Conservation (phyloP, 2,329 filamentous ascomycete genomes). For the Nannizzia gypsea region DNA sequence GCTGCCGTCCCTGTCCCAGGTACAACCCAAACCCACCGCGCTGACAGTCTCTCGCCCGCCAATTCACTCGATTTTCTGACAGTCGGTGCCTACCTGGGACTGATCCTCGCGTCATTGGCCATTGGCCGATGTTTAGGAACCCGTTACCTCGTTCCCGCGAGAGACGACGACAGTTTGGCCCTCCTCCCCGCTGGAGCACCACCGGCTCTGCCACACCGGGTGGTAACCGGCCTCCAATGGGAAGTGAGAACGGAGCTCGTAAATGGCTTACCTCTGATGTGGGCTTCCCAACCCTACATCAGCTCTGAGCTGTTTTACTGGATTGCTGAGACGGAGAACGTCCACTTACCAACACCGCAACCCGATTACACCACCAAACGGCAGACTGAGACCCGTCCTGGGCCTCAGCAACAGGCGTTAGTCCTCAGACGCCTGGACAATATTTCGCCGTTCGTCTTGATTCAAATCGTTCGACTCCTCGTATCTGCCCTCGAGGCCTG, state of each 20-base stretch:
- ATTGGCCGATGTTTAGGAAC: not conserved
- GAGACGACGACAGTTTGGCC: not conserved
- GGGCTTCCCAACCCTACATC: not conserved
- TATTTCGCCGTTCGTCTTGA: conserved; percentile 12
- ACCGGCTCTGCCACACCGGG: not conserved
- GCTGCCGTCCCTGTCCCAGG: not conserved
- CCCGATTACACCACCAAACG: not conserved
- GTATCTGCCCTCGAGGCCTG: not conserved
- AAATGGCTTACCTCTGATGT: conserved; percentile 1
- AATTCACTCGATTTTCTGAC: not conserved
- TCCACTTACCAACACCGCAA: not conserved
- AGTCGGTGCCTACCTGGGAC: not conserved
- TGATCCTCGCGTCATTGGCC: not conserved
- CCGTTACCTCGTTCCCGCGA: not conserved
- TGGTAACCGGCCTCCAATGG: not conserved
- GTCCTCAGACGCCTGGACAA: conserved; percentile 16
- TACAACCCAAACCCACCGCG: not conserved
- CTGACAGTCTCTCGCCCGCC: not conserved
- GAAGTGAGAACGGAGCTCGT: not conserved
- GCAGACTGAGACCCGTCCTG: conserved; percentile 1
- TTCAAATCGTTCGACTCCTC: not conserved
- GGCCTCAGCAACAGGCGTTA: conserved; percentile 14
- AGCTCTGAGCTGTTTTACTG: not conserved
- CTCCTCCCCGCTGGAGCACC: not conserved
- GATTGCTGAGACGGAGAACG: not conserved